Evolutionary conservation across 1,284 basidiomycete species (phyloP).

Genomic region (Peniophora sp.): DNA sequence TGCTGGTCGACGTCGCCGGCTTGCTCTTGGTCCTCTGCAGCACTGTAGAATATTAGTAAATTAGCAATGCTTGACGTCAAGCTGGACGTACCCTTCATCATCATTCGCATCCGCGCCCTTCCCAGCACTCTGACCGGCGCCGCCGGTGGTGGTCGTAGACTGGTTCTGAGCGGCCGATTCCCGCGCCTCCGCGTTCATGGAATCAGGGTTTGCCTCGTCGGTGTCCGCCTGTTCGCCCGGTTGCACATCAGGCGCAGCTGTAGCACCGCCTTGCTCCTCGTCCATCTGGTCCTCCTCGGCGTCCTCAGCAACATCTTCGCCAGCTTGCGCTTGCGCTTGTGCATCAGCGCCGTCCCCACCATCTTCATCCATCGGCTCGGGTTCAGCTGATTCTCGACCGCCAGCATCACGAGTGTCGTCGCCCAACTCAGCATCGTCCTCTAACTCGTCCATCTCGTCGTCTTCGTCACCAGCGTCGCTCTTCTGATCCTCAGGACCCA

Average conservation of each 20-base stretch:
- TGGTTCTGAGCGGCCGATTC: slow-evolving; percentile 3
- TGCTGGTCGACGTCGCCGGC: background rate
- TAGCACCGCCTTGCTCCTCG: slow-evolving; percentile 3
- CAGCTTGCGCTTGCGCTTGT: background rate
- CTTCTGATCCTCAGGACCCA: slow-evolving; percentile 40
- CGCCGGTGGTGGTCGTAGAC: slow-evolving; percentile 6
- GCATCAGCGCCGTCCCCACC: slow-evolving; percentile 11
- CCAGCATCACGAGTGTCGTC: slow-evolving; percentile 8
- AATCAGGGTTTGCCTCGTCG: slow-evolving; percentile 9
- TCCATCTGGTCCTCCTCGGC: slow-evolving; percentile 4
- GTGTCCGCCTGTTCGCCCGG: slow-evolving; percentile 20
- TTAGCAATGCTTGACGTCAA: background rate
- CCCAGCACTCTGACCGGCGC: slow-evolving; percentile 10
- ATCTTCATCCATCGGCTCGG: slow-evolving; percentile 8
- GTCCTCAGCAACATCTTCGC: background rate
- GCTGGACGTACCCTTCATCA: slow-evolving; percentile 9
- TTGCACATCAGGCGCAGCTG: slow-evolving; percentile 26
- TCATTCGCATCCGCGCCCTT: slow-evolving; percentile 5
- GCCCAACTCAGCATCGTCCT: slow-evolving; percentile 10
- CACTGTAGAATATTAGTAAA: background rate
- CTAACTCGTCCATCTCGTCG: slow-evolving; percentile 22
- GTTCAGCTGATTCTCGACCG: background rate
- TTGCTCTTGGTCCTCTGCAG: slow-evolving; percentile 2
- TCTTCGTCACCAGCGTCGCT: slow-evolving; percentile 28
- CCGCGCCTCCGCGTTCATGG: slow-evolving; percentile 9